These are phyloP conservation scores for Isatis lusitanica DNA, from an alignment of 441 rosid species.

Conservation along the genomic window DNA sequence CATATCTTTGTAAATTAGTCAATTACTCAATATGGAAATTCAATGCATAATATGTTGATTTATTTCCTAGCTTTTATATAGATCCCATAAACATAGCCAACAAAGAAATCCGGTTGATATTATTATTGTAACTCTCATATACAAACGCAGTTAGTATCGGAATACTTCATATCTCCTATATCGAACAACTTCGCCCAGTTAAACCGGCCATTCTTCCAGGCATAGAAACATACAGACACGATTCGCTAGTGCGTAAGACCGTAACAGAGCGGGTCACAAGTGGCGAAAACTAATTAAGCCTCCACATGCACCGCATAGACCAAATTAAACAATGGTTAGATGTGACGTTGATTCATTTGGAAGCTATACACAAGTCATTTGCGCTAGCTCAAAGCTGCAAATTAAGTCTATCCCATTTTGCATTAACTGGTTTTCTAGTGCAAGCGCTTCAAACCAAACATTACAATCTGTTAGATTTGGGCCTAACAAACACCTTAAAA, in stretches of 20 bases:
- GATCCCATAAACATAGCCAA: not conserved
- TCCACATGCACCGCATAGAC: not conserved
- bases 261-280: no score
- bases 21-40: conserved; percentile 3
- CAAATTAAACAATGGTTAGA: not conserved
- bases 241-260: no score
- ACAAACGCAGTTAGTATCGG: not conserved
- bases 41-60: conserved; percentile 1
- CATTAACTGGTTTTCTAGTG: no score
- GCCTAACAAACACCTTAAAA: no score
- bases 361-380: no score
- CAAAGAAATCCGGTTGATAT: not conserved
- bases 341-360: no score
- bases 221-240: no score
- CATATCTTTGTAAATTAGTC: conserved; percentile 19
- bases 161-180: not conserved
- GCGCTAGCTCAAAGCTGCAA: no score
- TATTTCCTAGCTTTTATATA: not conserved
- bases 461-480: no score
- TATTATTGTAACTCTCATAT: not conserved
- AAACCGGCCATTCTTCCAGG: not conserved
- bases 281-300: no score
- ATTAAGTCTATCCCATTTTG: no score
- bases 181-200: not conserved
- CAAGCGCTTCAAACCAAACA: no score